Conservation (phyloP, 306 rosid genomes). For the Comarum palustre region DNA sequence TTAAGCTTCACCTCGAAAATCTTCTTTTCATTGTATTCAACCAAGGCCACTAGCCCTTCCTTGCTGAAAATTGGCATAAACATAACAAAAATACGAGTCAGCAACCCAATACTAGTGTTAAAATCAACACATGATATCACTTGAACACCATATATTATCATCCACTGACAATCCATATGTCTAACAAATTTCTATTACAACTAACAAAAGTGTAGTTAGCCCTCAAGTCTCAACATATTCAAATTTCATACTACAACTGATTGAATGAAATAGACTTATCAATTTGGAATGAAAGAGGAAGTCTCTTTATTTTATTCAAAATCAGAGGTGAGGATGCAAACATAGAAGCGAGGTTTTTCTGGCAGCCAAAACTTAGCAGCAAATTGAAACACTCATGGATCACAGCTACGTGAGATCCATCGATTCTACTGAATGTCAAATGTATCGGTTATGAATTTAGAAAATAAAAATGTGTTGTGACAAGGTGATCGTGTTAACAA, state of each 20-base stretch:
- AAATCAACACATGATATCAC: neutral
- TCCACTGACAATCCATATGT: neutral
- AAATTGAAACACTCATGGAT: neutral
- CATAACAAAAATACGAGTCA: conserved; percentile 14
- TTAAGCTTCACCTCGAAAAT: conserved; percentile 89
- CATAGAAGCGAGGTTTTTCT: neutral
- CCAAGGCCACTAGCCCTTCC: conserved; percentile 87
- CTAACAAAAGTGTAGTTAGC: neutral
- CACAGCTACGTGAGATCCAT: neutral
- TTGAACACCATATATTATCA: neutral
- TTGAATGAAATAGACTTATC: neutral
- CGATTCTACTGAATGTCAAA: neutral
- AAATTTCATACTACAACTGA: neutral
- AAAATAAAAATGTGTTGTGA: too few species aligned
- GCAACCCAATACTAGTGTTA: neutral
- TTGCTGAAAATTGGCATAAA: conserved; percentile 49
- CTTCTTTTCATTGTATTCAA: conserved; percentile 95
- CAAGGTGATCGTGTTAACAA: neutral
- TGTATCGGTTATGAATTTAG: neutral
- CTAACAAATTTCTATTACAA: neutral
- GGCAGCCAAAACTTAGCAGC: neutral
- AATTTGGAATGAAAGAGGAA: neutral
- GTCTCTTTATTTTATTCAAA: neutral
- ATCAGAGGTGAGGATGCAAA: neutral
- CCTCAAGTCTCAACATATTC: neutral